These are phyloP conservation scores for Pseudoturritis turrita DNA, from an alignment of 345 rosid genomes.

Conservation along the genomic window DNA sequence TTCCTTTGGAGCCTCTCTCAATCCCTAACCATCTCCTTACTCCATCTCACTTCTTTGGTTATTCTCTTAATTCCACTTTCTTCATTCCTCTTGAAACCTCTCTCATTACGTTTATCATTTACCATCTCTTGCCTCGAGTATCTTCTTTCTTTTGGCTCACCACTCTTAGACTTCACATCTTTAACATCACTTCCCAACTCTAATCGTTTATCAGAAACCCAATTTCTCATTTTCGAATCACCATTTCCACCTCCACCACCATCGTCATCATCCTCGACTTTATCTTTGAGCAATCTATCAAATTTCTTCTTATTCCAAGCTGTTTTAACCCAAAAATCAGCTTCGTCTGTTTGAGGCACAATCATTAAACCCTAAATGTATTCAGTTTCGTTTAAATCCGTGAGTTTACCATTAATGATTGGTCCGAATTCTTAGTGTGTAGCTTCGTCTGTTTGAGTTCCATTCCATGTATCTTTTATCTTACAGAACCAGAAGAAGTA, in stretches of 20 bases:
- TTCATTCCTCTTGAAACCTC: slow-evolving; percentile 18
- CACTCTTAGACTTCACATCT: no score
- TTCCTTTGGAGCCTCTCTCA: no score
- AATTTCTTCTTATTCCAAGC: slow-evolving; percentile 40
- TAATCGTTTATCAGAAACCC: neutral
- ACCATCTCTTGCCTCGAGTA: slow-evolving; percentile 15
- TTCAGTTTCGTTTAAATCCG: no score
- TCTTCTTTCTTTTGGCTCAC: slow-evolving; percentile 16
- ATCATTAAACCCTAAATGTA: no score
- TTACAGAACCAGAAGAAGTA: no score
- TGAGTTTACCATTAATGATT: no score
- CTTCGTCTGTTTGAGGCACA: no score
- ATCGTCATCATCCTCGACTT: slow-evolving; percentile 23
- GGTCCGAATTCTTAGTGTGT: no score
- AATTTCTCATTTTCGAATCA: neutral
- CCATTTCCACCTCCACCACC: slow-evolving; percentile 9
- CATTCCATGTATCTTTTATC: no score
- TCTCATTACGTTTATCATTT: slow-evolving; percentile 10
- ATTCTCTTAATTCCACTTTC: slow-evolving; percentile 6
- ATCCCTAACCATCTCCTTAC: slow-evolving; percentile 33
- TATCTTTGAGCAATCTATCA: slow-evolving; percentile 10
- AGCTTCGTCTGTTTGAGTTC: no score
- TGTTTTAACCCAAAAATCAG: slow-evolving; percentile 53
- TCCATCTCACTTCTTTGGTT: slow-evolving; percentile 20
- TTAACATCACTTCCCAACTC: slow-evolving; percentile 18